Conservation (phyloP, 2,329 filamentous ascomycete species). For the Scedosporium minutisporum region DNA sequence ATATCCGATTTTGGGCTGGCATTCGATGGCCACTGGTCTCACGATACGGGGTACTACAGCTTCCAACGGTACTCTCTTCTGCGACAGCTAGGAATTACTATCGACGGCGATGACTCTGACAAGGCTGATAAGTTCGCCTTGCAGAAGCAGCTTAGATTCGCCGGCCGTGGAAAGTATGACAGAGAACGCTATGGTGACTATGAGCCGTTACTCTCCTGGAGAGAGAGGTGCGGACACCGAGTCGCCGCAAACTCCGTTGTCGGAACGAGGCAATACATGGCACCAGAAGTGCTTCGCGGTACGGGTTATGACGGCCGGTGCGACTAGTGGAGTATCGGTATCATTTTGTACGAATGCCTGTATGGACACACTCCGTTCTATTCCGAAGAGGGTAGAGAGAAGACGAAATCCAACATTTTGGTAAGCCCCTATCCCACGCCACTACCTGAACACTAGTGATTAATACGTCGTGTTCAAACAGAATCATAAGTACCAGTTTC, state of each 20-base stretch:
- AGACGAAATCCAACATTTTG: constrained; percentile 79
- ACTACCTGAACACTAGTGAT: too few relatives aligned
- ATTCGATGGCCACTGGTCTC: constrained; percentile 91
- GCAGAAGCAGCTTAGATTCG: constrained; percentile 3
- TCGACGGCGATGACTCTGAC: constrained; percentile 7
- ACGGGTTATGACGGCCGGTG: constrained; percentile 83
- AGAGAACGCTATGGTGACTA: constrained; percentile 7
- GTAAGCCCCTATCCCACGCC: constrained; percentile 33
- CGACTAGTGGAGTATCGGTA: constrained; percentile 93
- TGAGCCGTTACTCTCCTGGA: constrained; percentile 52
- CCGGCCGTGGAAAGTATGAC: constrained; percentile 9
- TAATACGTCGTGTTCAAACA: constrained; percentile 19
- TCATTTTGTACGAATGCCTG: constrained; percentile 90
- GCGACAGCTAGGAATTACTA: constrained; percentile 59
- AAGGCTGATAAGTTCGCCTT: not conserved
- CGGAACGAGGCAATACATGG: constrained; percentile 97
- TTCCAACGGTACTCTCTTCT: constrained; percentile 72
- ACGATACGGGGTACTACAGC: constrained; percentile 79
- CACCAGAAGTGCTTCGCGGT: constrained; percentile 80
- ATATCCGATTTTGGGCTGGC: constrained; percentile 95
- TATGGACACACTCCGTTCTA: constrained; percentile 89
- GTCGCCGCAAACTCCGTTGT: constrained; percentile 76
- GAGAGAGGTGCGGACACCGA: constrained; percentile 59
- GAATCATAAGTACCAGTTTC: constrained; percentile 61
- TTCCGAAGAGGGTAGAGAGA: constrained; percentile 63